Evolutionary conservation across 371 early-diverging fungal genomes (phyloP), one percentile per base, ranked within the genome.

Genomic region (Actinomortierella wolfii): DNA sequence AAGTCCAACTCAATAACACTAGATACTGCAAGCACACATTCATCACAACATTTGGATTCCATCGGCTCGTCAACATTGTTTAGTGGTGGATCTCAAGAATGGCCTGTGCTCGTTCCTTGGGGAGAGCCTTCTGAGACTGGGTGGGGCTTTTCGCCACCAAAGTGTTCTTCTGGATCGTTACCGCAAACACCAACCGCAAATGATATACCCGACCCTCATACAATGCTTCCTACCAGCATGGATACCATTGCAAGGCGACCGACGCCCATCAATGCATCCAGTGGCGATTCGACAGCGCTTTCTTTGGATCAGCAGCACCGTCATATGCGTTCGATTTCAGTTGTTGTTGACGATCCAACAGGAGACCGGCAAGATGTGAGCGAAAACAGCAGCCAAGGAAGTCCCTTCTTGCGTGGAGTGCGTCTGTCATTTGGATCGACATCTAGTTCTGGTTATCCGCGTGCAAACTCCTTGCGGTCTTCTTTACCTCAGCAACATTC

Each of bases 101-200:
- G n/a, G n/a, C n/a, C n/a, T n/a, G n/a, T n/a, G 5, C 23, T 57
- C 43, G 42, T 66, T 43, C 66, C 56, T 1, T 71, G 73, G 73
- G 66, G 73, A 7, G 62, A 66, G 6, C 73, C 73, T n/a, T 71
- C 73, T 0, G 66, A 66, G 2, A 71, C 73, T 5, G 73, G 73
- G 29, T 71, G 73, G 73, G 73, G 73, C 45, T 71, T 71, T 25
- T 71, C 73, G 14, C 73, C 73, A 11, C 73, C 73, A 25, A 71
- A 50, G n/a, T 42, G 23, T 4, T 49, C 52, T 0, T 24, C 61
- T 20, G n/a, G n/a, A 44, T 42, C 1, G 54, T 45, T 17, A 42
- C 53, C 2, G 53, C 54, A 1, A 14, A 66, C 20, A 6, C 44
- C 13, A 44, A 3, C 13, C 20, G 44, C n/a, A 44, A 20, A 44